These are phyloP conservation scores for Cryptococcus deneoformans DNA, from an alignment of 1,284 basidiomycete genomes.

Conservation along the genomic window DNA sequence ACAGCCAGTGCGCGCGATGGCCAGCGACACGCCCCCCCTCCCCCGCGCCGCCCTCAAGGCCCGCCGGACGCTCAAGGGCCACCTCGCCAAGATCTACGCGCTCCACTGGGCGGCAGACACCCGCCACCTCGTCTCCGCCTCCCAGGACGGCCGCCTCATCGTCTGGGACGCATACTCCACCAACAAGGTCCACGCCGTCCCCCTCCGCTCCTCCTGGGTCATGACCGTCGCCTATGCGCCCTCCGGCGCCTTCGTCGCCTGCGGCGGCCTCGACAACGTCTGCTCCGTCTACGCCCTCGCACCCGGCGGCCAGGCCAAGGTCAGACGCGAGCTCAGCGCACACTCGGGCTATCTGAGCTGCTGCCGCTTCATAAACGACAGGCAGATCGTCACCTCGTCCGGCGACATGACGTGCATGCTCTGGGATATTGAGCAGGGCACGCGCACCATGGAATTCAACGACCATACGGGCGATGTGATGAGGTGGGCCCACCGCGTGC, in stretches of 20 bases:
- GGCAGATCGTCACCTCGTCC: conserved; percentile 95
- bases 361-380: conserved; percentile 97
- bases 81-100: conserved; percentile 98
- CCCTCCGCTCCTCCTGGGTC: conserved; percentile 96
- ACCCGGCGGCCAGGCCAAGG: conserved; percentile 51
- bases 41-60: conserved; percentile 95
- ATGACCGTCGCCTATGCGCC: conserved; percentile 99
- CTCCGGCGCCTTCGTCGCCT: conserved; percentile 94
- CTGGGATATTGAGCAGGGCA: conserved; percentile 98
- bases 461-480: conserved; percentile 99
- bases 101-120: conserved; percentile 99
- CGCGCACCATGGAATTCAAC: conserved; percentile 92
- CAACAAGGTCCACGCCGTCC: conserved; percentile 99
- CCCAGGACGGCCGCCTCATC: conserved; percentile 98
- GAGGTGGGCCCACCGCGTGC: conserved; percentile 61
- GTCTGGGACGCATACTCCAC: conserved; percentile 99
- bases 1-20: conserved; percentile 82
- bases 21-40: conserved; percentile 93
- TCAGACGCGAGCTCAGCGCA: conserved; percentile 81
- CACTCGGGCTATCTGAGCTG: conserved; percentile 97
- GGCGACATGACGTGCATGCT: conserved; percentile 99
- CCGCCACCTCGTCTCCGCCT: conserved; percentile 95
- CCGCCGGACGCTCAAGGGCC: conserved; percentile 92
- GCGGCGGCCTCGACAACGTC: conserved; percentile 98
- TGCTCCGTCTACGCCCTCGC: conserved; percentile 88